These are phyloP conservation scores for Dendrobium chrysotoxum DNA, from an alignment of 106 monocot genomes.

Conservation along the genomic window DNA sequence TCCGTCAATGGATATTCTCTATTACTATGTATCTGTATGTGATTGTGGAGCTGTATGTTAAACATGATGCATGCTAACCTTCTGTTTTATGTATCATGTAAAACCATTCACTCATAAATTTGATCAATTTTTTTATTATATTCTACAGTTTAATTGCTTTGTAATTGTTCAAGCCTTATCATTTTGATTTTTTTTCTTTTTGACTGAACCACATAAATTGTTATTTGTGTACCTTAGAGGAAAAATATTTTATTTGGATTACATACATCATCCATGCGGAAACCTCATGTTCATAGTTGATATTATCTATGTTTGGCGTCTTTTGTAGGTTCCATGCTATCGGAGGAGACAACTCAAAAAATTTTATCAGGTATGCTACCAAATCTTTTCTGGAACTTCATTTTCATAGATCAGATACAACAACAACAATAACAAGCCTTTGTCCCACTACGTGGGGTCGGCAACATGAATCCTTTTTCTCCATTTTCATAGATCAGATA, in stretches of 20 bases:
- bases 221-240: neutral
- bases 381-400: neutral
- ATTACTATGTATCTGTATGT: no score
- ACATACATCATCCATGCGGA: neutral
- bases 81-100: neutral
- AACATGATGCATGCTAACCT: neutral
- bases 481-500: neutral
- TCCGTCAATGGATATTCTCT: no score
- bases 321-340: constrained; percentile 54
- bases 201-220: neutral
- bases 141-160: neutral
- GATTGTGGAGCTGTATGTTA: no score
- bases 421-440: no score
- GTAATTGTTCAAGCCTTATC: neutral
- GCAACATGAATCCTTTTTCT: no score
- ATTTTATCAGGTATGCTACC: constrained; percentile 59
- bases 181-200: neutral
- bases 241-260: neutral
- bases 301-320: neutral
- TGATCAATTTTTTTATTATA: neutral
- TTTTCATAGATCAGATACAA: neutral
- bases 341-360: constrained; percentile 78
- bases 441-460: no score
- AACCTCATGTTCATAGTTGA: neutral
- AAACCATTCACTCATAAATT: neutral